Percentiles rank a stretch among this genome's conserved stretches.
Evolutionary conservation across 345 rosid species (phyloP).

Genomic region (Mallotus nudiflorus): DNA sequence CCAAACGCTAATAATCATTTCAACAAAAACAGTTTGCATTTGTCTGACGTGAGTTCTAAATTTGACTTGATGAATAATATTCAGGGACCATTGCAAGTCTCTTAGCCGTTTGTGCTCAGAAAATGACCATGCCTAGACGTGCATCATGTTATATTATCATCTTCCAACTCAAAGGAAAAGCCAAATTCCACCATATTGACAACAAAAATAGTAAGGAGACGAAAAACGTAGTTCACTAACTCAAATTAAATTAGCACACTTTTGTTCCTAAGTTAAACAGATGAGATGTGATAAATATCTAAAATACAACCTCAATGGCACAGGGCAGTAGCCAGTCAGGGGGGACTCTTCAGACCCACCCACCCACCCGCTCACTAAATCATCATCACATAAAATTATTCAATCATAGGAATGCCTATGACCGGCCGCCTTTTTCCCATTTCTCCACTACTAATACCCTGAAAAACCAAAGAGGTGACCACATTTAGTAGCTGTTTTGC

Average conservation of each 20-base stretch:
- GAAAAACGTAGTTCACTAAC: constrained; percentile 31
- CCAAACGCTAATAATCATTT: too few relatives aligned
- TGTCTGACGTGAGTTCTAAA: too few relatives aligned
- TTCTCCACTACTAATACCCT: constrained; percentile 49
- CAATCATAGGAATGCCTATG: constrained; percentile 26
- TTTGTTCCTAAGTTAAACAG: constrained; percentile 48
- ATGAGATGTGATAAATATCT: constrained; percentile 30
- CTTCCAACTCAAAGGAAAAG: neutral
- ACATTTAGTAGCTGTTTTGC: constrained; percentile 85
- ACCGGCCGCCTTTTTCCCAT: constrained; percentile 43
- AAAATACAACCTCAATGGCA: constrained; percentile 55
- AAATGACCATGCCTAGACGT: too few relatives aligned
- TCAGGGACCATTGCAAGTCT: too few relatives aligned
- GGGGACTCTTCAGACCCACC: constrained; percentile 29
- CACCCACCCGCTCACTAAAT: constrained; percentile 16
- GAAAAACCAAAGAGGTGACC: constrained; percentile 49
- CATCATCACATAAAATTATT: constrained; percentile 20
- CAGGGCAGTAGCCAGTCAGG: constrained; percentile 46
- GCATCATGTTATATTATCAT: too few relatives aligned
- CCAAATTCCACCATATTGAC: constrained; percentile 14
- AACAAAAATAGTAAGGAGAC: neutral
- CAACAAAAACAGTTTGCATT: too few relatives aligned
- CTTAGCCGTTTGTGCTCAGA: too few relatives aligned
- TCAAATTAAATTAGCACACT: constrained; percentile 59
- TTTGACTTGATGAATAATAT: too few relatives aligned